phyloP scores from a whole-genome alignment of 2,329 filamentous ascomycete genomes.

The Rutstroemia sp. region DNA sequence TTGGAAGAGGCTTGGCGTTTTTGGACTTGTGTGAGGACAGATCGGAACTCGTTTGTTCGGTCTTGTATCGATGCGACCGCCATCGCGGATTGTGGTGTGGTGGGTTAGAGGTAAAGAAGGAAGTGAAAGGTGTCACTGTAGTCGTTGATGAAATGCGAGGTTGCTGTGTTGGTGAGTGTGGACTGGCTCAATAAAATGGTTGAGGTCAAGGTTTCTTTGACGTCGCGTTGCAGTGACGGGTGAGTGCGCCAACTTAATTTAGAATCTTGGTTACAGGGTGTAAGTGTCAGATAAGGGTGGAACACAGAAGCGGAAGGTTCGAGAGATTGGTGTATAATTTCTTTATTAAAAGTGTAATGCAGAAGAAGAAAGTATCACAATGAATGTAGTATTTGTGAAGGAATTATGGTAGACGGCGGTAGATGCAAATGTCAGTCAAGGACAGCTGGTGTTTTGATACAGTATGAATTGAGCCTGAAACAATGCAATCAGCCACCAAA shows the following conservation, averaged over 20 bases:
- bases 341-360: background rate
- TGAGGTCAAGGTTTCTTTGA: too few species aligned
- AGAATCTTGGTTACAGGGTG: too few species aligned
- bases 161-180: background rate
- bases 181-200: too few species aligned
- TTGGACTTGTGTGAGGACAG: conserved; percentile 81
- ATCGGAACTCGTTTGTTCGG: conserved; percentile 89
- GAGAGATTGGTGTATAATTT: background rate
- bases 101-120: too few species aligned
- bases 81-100: conserved; percentile 34
- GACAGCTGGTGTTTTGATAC: background rate
- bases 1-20: conserved; percentile 71
- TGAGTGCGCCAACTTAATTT: background rate
- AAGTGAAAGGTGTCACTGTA: too few species aligned
- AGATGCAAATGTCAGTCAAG: background rate
- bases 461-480: too few species aligned
- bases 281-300: too few species aligned
- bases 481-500: too few species aligned
- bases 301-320: background rate
- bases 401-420: background rate
- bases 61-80: conserved; percentile 81
- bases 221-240: background rate
- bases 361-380: background rate
- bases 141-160: background rate
- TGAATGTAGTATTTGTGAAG: background rate